A percentile compares a stretch with the other conserved stretches of the same genome.
phyloP scores from a whole-genome alignment of 108 stramenopile genomes.

The Conticribra weissflogii region DNA sequence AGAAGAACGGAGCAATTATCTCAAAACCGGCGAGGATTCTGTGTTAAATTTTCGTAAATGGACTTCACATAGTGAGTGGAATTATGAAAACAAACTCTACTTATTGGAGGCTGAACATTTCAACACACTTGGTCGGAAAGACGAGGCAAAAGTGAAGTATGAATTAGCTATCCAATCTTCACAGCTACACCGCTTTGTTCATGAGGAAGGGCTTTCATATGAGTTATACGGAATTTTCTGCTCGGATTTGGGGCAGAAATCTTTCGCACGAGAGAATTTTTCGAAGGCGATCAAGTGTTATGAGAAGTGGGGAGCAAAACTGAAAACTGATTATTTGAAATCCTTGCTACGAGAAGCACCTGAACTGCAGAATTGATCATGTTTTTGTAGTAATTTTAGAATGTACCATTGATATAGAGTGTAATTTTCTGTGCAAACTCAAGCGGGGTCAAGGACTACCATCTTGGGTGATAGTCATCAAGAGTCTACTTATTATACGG shows the following conservation, averaged over 20 bases:
- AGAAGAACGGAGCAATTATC: not conserved
- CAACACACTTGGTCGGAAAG: not conserved
- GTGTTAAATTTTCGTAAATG: not conserved
- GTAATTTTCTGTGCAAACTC: too few species aligned
- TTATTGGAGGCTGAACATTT: not conserved
- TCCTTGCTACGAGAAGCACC: too few species aligned
- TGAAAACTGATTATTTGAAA: too few species aligned
- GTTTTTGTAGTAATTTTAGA: too few species aligned
- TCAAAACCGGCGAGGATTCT: not conserved
- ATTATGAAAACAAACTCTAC: not conserved
- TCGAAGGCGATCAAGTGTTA: not conserved
- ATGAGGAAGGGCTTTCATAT: not conserved
- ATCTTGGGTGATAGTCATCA: too few species aligned
- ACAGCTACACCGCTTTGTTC: not conserved
- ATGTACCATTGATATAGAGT: too few species aligned
- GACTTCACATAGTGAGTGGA: not conserved
- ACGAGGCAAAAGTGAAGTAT: not conserved
- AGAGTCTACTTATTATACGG: too few species aligned
- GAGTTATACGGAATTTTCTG: not conserved
- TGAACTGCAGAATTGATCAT: too few species aligned
- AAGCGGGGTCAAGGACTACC: too few species aligned
- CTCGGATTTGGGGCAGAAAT: not conserved
- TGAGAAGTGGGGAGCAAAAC: not conserved
- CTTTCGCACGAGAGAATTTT: not conserved
- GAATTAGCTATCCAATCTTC: not conserved